These are phyloP conservation scores for Pyrenophora graminea DNA, from an alignment of 2,329 filamentous ascomycete species.

Conservation along the genomic window DNA sequence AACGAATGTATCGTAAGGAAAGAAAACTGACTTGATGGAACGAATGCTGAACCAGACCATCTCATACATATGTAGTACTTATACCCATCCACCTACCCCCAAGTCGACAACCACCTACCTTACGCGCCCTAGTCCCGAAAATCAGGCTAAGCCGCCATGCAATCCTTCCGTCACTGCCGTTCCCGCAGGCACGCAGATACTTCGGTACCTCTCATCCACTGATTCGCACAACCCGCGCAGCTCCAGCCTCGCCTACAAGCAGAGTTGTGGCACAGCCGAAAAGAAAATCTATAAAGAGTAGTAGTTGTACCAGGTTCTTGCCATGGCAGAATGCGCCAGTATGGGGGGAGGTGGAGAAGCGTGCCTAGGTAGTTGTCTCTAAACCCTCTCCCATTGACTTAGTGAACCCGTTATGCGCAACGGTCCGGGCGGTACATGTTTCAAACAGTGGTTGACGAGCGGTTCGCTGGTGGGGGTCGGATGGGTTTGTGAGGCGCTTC, in stretches of 20 bases:
- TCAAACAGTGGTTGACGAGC: constrained; percentile 23
- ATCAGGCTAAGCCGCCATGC: constrained; percentile 22
- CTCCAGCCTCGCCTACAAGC: constrained; percentile 12
- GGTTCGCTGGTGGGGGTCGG: constrained; percentile 11
- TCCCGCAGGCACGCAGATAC: constrained; percentile 5
- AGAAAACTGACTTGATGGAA: constrained; percentile 30
- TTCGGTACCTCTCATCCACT: neutral
- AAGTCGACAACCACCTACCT: constrained; percentile 14
- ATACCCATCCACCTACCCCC: constrained; percentile 10
- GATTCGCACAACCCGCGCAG: neutral
- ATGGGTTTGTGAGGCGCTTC: constrained; percentile 14
- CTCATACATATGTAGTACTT: too few relatives aligned
- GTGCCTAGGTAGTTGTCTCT: constrained; percentile 16
- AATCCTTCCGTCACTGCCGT: constrained; percentile 25
- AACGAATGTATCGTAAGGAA: constrained; percentile 24
- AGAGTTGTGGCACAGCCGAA: constrained; percentile 9
- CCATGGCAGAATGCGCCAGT: neutral
- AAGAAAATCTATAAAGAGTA: too few relatives aligned
- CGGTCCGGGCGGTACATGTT: constrained; percentile 12
- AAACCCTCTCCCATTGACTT: constrained; percentile 21
- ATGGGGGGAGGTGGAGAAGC: too few relatives aligned
- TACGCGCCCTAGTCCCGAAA: constrained; percentile 22
- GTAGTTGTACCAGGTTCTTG: too few relatives aligned
- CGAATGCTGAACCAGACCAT: constrained; percentile 4
- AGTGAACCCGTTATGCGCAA: constrained; percentile 22